Base-by-base conservation (phyloP, 106 monocot genomes). In the Allium cepa region DNA sequence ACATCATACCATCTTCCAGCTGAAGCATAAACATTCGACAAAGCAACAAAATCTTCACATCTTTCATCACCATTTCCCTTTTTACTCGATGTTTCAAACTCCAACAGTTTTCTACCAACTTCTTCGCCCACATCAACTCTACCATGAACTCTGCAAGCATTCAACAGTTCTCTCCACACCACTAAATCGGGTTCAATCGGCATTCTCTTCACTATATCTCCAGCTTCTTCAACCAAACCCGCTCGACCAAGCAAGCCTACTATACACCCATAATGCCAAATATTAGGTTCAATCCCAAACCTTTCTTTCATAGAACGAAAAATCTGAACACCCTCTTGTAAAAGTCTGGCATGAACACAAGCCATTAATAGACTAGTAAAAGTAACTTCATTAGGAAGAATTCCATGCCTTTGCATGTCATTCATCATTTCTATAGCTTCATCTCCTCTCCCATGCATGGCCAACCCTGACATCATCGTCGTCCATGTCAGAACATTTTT, bases 11-110 rank as follows among this genome's bases (percentile, higher is more conserved):
- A 83, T 67, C 72, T 79, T 57, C 72, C 76, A 0, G 63, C 62
- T 13, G 75, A 71, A 11, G 83, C 83, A 64, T 79, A 79, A 15
- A 83, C 47, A 56, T 83, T 83, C 8, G 83, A 79, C 62, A 83
- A 60, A 16, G 83, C 83, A 4, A 83, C 58, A 17, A 60, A 83
- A 51, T 83, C 83, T 49, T 79, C 76, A 9, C 76, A 69, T 8
- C 10, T 18, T n/a, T 13, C 16, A 9, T 4, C 10, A 0, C 45
- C 7, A 7, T 16, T 0, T 28, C 12, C 69, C 3, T 10, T 57
- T 4, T 69, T 13, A 8, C 36, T 46, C 4, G 11, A 48, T 47
- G 26, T 26, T 50, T 79, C 69, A 26, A 45, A 4, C 59, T 57
- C 12, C 46, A 79, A 18, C 26, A 79, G 68, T 10, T 46, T 78